Conservation (phyloP, 1,139 yeast genomes). For the Debaryomyces sp. region DNA sequence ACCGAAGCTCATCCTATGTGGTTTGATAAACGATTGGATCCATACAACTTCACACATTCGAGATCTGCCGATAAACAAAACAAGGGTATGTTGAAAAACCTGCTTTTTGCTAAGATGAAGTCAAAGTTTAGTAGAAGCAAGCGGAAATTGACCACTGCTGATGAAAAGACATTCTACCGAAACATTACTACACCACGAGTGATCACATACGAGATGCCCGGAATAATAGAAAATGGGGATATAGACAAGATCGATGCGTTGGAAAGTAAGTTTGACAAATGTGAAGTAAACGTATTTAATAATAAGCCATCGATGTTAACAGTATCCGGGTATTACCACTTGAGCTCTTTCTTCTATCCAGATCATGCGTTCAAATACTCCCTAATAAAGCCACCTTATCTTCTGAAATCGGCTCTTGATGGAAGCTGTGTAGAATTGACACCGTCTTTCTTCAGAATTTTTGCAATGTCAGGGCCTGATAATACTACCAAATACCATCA, state of each 20-base stretch:
- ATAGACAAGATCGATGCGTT: slow-evolving; percentile 25
- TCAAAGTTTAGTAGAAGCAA: slow-evolving; percentile 6
- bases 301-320: slow-evolving; percentile 19
- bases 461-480: slow-evolving; percentile 25
- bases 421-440: slow-evolving; percentile 37
- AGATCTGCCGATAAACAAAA: background rate
- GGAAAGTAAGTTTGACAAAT: slow-evolving; percentile 23
- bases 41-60: background rate
- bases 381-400: slow-evolving; percentile 39
- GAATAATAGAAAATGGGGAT: slow-evolving; percentile 11
- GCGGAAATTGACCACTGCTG: slow-evolving; percentile 5
- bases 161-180: slow-evolving; percentile 15
- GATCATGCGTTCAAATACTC: slow-evolving; percentile 38
- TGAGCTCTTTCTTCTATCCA: slow-evolving; percentile 42
- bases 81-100: background rate
- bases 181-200: slow-evolving; percentile 22
- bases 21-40: slow-evolving; percentile 39
- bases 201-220: slow-evolving; percentile 17
- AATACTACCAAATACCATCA: slow-evolving; percentile 12
- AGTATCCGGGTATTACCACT: slow-evolving; percentile 36
- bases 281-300: slow-evolving; percentile 37
- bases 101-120: slow-evolving; percentile 1
- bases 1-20: slow-evolving; percentile 95
- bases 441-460: slow-evolving; percentile 29
- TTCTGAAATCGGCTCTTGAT: slow-evolving; percentile 22